A percentile compares a stretch with the other conserved stretches of the same genome.
These are phyloP conservation scores for Thozetella sp. DNA, from an alignment of 495 filamentous ascomycete species.

Conservation along the genomic window DNA sequence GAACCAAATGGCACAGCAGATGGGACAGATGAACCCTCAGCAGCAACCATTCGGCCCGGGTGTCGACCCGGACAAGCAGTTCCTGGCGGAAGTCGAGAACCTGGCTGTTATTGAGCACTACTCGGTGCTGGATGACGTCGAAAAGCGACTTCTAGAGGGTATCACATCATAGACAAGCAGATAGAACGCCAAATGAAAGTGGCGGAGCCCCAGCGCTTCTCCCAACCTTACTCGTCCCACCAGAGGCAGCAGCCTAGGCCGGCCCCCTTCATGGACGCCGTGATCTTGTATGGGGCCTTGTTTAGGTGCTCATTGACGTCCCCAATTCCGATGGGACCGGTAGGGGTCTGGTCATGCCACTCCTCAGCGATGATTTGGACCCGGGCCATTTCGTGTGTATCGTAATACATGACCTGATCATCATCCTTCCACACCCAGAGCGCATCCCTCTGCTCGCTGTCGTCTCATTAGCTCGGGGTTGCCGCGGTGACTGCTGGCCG, in stretches of 20 bases:
- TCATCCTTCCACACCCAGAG: slow-evolving; percentile 83
- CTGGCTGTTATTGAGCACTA: slow-evolving; percentile 92
- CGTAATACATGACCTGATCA: slow-evolving; percentile 74
- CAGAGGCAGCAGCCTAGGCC: slow-evolving; percentile 55
- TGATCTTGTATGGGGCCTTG: slow-evolving; percentile 68
- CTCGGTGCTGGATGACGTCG: slow-evolving; percentile 84
- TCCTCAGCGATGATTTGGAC: slow-evolving; percentile 81
- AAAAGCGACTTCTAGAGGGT: slow-evolving; percentile 73
- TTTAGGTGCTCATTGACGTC: slow-evolving; percentile 47
- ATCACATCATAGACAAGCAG: slow-evolving; percentile 37
- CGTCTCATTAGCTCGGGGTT: slow-evolving; percentile 1
- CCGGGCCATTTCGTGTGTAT: slow-evolving; percentile 84
- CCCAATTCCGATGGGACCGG: slow-evolving; percentile 56
- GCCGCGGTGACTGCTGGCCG: background rate
- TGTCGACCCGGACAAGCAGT: slow-evolving; percentile 94
- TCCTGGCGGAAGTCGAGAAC: slow-evolving; percentile 89
- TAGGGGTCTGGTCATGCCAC: slow-evolving; percentile 86
- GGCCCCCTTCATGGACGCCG: slow-evolving; percentile 57
- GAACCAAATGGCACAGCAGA: slow-evolving; percentile 92
- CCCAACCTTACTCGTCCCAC: slow-evolving; percentile 42
- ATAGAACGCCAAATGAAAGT: background rate
- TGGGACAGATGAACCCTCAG: slow-evolving; percentile 77
- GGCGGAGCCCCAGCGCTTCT: background rate
- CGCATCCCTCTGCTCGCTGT: slow-evolving; percentile 67
- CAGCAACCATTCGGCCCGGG: slow-evolving; percentile 81